phyloP scores from a whole-genome alignment of 192 early-diverging fungal genomes.

The Coemansia sp. region DNA sequence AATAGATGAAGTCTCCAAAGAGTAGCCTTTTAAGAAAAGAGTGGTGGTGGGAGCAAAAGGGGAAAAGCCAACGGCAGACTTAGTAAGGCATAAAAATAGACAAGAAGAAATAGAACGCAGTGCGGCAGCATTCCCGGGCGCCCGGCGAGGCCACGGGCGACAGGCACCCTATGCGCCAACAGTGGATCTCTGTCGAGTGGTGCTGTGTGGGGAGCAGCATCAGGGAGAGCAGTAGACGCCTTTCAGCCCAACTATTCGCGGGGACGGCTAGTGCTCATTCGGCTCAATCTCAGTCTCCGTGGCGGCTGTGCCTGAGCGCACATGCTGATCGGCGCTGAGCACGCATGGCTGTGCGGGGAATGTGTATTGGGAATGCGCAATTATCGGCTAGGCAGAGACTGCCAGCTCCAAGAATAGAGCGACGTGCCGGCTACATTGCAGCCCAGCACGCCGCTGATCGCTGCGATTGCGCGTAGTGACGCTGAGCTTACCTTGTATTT shows the following conservation, averaged over 20 bases:
- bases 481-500: background rate
- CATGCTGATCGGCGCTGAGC: background rate
- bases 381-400: background rate
- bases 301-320: too few relatives aligned
- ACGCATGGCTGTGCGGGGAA: background rate
- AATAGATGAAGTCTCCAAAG: background rate
- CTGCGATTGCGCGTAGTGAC: too few relatives aligned
- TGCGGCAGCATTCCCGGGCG: background rate
- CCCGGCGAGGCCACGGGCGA: background rate
- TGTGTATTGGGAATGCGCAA: too few relatives aligned
- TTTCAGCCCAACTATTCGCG: background rate
- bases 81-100: background rate
- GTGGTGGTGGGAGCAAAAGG: background rate
- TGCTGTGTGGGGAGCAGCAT: background rate
- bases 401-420: background rate
- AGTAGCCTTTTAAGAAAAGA: background rate
- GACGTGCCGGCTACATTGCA: background rate
- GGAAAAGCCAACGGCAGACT: background rate
- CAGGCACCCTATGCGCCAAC: background rate
- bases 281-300: background rate
- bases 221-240: constrained; percentile 2
- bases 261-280: background rate
- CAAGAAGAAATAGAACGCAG: background rate
- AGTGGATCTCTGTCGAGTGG: background rate
- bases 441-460: background rate